These are phyloP conservation scores for Fusarium nelsonii DNA, from an alignment of 2,329 filamentous ascomycete species.

Conservation along the genomic window DNA sequence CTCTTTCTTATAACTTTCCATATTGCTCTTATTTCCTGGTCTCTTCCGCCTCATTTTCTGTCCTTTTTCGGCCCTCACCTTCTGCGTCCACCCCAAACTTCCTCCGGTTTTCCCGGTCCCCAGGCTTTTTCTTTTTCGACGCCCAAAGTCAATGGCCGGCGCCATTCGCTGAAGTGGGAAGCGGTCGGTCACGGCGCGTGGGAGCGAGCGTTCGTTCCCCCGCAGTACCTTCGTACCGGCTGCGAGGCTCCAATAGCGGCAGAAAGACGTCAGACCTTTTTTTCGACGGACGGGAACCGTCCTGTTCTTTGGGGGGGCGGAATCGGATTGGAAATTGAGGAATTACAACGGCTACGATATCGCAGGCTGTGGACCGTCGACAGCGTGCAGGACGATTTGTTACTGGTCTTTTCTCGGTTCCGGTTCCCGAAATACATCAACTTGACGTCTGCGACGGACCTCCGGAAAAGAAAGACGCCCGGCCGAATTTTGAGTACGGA, in stretches of 20 bases:
- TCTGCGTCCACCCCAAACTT: conserved; percentile 20
- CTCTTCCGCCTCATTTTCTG: conserved; percentile 14
- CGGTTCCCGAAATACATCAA: conserved; percentile 25
- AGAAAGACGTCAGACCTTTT: conserved; percentile 22
- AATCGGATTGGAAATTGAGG: conserved; percentile 23
- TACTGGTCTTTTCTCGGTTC: conserved; percentile 1
- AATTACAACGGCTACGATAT: conserved; percentile 18
- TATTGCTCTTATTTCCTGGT: conserved; percentile 15
- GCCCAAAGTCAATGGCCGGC: conserved; percentile 66
- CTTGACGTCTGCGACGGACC: conserved; percentile 21
- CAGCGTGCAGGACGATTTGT: conserved; percentile 5
- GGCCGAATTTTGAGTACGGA: conserved; percentile 6
- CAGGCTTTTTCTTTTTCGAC: conserved; percentile 33
- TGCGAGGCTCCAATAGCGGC: conserved; percentile 46
- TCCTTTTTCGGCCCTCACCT: conserved; percentile 17
- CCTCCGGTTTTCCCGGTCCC: conserved; percentile 22
- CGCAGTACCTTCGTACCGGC: conserved; percentile 63
- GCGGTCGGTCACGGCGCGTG: conserved; percentile 70
- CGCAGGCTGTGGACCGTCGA: conserved; percentile 14
- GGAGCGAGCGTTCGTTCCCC: conserved; percentile 63
- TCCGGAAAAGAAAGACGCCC: conserved; percentile 12
- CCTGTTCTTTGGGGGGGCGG: conserved; percentile 30
- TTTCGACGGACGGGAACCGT: conserved; percentile 16
- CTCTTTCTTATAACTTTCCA: conserved; percentile 28
- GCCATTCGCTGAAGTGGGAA: conserved; percentile 65